Percentiles rank a stretch among this genome's conserved stretches.
Evolutionary conservation across 345 rosid genomes (phyloP).

Genomic region (Euclidium syriacum): DNA sequence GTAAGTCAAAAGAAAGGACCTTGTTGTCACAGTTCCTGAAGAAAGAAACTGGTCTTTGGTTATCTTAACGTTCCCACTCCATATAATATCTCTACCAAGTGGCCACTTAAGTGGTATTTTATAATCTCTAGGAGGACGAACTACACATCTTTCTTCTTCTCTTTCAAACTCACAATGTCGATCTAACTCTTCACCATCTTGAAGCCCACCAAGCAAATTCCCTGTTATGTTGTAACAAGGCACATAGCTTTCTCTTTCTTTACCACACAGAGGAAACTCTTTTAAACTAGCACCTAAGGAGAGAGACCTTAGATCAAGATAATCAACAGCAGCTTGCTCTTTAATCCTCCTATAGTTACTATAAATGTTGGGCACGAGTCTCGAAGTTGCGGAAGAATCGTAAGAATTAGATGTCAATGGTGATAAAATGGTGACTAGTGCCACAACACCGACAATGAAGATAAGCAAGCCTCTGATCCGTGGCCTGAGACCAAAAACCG

Average conservation of each 20-base stretch:
- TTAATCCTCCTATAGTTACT: constrained; percentile 79
- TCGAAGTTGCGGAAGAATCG: constrained; percentile 40
- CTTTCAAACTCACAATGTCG: constrained; percentile 75
- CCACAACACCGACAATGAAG: constrained; percentile 57
- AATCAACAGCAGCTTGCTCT: constrained; percentile 88
- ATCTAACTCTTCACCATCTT: constrained; percentile 84
- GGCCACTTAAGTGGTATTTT: constrained; percentile 97
- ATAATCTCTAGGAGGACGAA: constrained; percentile 93
- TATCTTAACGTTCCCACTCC: constrained; percentile 94
- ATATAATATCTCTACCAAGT: constrained; percentile 86
- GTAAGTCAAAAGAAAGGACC: constrained; percentile 40
- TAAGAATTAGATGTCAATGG: constrained; percentile 55
- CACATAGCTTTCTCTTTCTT: constrained; percentile 81
- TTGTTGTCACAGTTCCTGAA: constrained; percentile 92
- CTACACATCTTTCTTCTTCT: constrained; percentile 50
- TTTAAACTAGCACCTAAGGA: constrained; percentile 48
- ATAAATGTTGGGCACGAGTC: constrained; percentile 48
- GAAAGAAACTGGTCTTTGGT: constrained; percentile 96
- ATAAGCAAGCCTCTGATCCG: constrained; percentile 59
- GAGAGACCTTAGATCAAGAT: constrained; percentile 66
- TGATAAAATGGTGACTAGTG: constrained; percentile 60
- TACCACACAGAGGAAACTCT: constrained; percentile 75
- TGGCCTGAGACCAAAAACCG: constrained; percentile 64
- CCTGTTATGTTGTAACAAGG: constrained; percentile 87
- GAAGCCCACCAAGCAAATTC: constrained; percentile 66